These are phyloP conservation scores for Fusarium miscanthi DNA, from an alignment of 2,329 filamentous ascomycete species.

Conservation along the genomic window DNA sequence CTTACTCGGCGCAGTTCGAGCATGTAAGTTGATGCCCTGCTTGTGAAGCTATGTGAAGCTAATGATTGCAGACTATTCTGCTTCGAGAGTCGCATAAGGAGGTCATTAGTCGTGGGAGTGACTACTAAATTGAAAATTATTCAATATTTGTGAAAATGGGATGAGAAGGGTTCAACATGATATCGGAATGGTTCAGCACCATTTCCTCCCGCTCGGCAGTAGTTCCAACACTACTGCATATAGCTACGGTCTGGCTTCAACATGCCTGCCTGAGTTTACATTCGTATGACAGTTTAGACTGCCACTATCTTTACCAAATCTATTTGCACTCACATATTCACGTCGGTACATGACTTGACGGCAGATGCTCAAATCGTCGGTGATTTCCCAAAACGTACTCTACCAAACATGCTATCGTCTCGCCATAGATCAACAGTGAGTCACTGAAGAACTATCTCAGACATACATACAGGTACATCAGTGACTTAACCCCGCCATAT, in stretches of 20 bases:
- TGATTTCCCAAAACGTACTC: slow-evolving; percentile 3
- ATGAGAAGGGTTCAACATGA: slow-evolving; percentile 19
- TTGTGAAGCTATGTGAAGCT: not conserved
- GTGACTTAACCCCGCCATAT: not conserved
- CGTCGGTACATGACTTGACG: not conserved
- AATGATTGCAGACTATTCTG: slow-evolving; percentile 56
- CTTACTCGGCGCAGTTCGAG: slow-evolving; percentile 73
- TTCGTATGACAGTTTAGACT: slow-evolving; percentile 15
- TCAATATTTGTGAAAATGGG: not conserved
- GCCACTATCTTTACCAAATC: not conserved
- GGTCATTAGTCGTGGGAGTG: slow-evolving; percentile 62
- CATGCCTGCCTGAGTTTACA: slow-evolving; percentile 24
- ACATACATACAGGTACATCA: not conserved
- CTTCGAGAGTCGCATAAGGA: slow-evolving; percentile 60
- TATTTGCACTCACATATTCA: not conserved
- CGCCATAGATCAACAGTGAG: slow-evolving; percentile 12
- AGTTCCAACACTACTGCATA: slow-evolving; percentile 23
- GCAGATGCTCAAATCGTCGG: not conserved
- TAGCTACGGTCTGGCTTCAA: slow-evolving; percentile 17
- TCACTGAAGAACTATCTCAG: slow-evolving; percentile 8
- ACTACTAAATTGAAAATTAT: slow-evolving; percentile 54
- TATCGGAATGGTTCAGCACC: slow-evolving; percentile 16
- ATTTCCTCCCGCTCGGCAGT: not conserved
- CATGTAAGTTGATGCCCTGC: slow-evolving; percentile 51
- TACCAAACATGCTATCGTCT: slow-evolving; percentile 2